These are phyloP conservation scores for Haplographium delicatum DNA, from an alignment of 495 filamentous ascomycete genomes.

Conservation along the genomic window DNA sequence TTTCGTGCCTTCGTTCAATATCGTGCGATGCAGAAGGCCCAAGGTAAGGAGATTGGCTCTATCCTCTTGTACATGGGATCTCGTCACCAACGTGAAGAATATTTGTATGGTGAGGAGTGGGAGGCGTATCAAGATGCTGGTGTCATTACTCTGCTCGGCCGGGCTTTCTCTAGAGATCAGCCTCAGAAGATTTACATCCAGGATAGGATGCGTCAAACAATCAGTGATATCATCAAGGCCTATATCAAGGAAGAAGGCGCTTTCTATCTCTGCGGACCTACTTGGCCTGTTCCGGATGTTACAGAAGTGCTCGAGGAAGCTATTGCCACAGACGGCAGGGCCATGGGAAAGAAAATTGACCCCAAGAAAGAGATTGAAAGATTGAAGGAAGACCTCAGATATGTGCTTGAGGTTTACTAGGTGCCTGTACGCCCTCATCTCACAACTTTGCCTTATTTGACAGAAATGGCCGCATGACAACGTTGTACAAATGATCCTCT, in stretches of 20 bases:
- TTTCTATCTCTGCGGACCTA: constrained; percentile 97
- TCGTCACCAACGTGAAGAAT: constrained; percentile 95
- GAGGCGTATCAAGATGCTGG: constrained; percentile 95
- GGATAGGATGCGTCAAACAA: constrained; percentile 88
- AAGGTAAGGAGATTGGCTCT: constrained; percentile 89
- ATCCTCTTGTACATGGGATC: constrained; percentile 96
- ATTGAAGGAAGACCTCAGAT: constrained; percentile 88
- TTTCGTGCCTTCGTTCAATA: constrained; percentile 99
- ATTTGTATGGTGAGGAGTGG: constrained; percentile 99
- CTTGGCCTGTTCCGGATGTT: constrained; percentile 99
- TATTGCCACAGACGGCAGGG: constrained; percentile 69
- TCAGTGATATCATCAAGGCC: constrained; percentile 80
- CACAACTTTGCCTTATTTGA: too few relatives aligned
- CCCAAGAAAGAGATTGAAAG: constrained; percentile 90
- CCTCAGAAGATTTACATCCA: constrained; percentile 99
- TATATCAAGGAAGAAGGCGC: constrained; percentile 84
- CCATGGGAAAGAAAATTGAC: constrained; percentile 71
- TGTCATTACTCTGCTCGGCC: constrained; percentile 87
- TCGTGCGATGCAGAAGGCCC: constrained; percentile 91
- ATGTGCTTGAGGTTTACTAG: constrained; percentile 95
- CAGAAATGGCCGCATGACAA: too few relatives aligned
- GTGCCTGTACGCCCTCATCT: too few relatives aligned
- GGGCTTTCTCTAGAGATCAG: constrained; percentile 95
- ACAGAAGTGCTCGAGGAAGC: constrained; percentile 91
- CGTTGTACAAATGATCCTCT: too few relatives aligned